These are phyloP conservation scores for Cytospora leucostoma DNA, from an alignment of 2,329 filamentous ascomycete species.

Conservation along the genomic window DNA sequence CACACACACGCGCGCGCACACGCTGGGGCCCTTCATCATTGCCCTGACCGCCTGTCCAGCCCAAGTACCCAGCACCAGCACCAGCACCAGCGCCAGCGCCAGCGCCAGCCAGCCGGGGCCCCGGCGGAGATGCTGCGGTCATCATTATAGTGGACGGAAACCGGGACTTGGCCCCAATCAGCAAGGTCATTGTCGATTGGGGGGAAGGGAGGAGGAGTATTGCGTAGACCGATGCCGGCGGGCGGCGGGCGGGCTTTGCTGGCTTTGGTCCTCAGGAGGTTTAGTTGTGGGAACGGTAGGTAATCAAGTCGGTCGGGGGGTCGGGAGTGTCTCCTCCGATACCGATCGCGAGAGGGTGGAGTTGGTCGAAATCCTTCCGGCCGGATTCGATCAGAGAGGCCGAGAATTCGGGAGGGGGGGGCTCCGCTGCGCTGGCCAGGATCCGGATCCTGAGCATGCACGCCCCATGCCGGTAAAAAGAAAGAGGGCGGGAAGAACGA, in stretches of 20 bases:
- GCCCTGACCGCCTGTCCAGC: background rate
- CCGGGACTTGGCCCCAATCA: background rate
- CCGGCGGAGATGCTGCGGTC: background rate
- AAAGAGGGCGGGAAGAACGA: background rate
- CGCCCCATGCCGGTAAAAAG: background rate
- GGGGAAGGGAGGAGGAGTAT: too few species aligned
- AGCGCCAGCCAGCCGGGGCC: background rate
- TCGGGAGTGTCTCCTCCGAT: background rate
- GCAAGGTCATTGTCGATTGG: background rate
- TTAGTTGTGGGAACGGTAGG: background rate
- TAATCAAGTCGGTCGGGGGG: background rate
- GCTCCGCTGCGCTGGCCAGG: background rate
- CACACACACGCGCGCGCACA: too few species aligned
- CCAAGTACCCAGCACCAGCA: too few species aligned
- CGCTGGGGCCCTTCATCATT: background rate
- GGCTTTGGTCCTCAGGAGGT: background rate
- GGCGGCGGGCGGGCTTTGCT: background rate
- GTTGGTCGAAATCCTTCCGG: background rate
- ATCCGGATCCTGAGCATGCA: background rate
- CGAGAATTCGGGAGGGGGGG: background rate
- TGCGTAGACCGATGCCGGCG: too few species aligned
- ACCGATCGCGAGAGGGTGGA: background rate
- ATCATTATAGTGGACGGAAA: background rate
- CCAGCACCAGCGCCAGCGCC: too few species aligned
- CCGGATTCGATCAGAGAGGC: background rate